Evolutionary conservation across 2,329 filamentous ascomycete species (phyloP).

Genomic region (Exophiala spinifera): DNA sequence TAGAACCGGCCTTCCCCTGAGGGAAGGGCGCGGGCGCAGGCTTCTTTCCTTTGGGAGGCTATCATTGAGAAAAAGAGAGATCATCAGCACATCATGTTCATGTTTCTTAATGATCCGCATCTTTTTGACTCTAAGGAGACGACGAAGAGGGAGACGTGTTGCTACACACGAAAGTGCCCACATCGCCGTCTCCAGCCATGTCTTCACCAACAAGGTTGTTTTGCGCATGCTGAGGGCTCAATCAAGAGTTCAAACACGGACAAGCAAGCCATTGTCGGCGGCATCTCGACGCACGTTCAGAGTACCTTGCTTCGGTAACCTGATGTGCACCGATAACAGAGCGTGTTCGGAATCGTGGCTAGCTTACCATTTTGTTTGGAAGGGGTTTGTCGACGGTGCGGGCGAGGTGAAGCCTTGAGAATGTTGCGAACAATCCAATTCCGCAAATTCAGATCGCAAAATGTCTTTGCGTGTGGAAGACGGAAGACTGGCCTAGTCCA

Average conservation of each 20-base stretch:
- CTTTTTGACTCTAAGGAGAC: constrained; percentile 83
- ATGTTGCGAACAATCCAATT: background rate
- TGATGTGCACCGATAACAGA: background rate
- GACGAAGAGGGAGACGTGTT: constrained; percentile 4
- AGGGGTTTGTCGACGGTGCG: background rate
- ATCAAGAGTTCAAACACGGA: constrained; percentile 19
- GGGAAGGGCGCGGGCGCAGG: constrained; percentile 95
- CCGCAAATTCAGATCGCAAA: background rate
- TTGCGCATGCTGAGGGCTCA: constrained; percentile 13
- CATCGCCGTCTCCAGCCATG: constrained; percentile 15
- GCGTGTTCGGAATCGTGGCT: constrained; percentile 1
- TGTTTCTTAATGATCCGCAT: constrained; percentile 54
- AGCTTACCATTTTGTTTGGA: constrained; percentile 25
- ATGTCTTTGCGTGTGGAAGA: background rate
- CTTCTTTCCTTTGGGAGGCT: constrained; percentile 99
- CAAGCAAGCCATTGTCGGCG: constrained; percentile 12
- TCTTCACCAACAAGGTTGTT: constrained; percentile 18
- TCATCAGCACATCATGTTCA: constrained; percentile 79
- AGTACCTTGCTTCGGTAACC: too few species aligned
- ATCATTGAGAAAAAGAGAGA: constrained; percentile 99
- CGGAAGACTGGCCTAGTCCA: background rate
- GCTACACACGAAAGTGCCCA: constrained; percentile 1
- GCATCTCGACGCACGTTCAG: constrained; percentile 7
- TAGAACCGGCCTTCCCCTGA: constrained; percentile 77
- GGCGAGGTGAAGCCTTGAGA: background rate